phyloP scores from a whole-genome alignment of 768 basidiomycete genomes.

The Lyophyllum semitale region DNA sequence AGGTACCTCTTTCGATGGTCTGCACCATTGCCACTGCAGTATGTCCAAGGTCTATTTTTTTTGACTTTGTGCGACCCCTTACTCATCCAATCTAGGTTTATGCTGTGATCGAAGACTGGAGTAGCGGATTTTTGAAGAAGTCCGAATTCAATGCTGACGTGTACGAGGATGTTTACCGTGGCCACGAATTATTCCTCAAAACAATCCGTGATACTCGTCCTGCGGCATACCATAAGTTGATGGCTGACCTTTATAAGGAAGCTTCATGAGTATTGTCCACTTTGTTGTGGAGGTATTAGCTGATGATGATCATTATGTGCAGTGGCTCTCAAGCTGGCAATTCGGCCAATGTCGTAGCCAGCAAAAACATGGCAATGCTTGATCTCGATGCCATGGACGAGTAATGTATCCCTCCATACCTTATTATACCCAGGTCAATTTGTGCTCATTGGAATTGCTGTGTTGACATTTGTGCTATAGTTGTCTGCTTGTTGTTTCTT shows the following conservation, averaged over 20 bases:
- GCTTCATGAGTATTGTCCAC: not conserved
- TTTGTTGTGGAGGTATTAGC: not conserved
- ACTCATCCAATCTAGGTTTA: not conserved
- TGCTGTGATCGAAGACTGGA: conserved; percentile 1
- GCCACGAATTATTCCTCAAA: conserved; percentile 8
- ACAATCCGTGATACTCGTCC: not conserved
- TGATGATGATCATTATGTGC: not conserved
- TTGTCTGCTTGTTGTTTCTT: too few species aligned
- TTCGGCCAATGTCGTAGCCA: not conserved
- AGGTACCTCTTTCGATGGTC: not conserved
- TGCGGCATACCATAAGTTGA: conserved; percentile 4
- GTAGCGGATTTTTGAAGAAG: not conserved
- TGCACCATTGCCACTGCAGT: conserved; percentile 3
- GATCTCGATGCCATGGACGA: conserved; percentile 8
- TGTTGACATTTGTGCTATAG: too few species aligned
- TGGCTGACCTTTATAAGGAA: conserved; percentile 5
- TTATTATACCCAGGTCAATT: too few species aligned
- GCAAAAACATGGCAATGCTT: not conserved
- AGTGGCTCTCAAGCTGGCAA: not conserved
- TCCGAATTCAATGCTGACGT: conserved; percentile 7
- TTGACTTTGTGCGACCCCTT: not conserved
- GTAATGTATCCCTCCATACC: not conserved
- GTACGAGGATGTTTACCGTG: conserved; percentile 7
- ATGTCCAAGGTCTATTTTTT: not conserved
- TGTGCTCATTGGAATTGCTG: too few species aligned